Conservation (phyloP, 805 yeast species). For the Yarrowia sp. region DNA sequence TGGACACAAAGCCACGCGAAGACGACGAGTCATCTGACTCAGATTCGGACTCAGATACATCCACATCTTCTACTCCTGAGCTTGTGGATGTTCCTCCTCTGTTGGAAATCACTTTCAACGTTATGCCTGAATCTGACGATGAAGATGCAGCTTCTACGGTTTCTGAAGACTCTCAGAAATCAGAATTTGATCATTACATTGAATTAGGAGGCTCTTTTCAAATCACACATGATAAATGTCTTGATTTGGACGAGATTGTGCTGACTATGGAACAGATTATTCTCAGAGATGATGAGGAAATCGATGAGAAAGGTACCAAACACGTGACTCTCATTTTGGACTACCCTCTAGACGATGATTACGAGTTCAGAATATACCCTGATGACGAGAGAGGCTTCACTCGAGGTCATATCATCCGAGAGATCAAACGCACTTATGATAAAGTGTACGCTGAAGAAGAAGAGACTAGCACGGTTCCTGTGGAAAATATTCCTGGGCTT, state of each 20-base stretch:
- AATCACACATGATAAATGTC: not conserved
- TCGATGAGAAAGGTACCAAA: not conserved
- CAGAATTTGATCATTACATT: not conserved
- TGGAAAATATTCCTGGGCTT: not conserved
- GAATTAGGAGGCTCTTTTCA: not conserved
- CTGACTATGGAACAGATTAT: not conserved
- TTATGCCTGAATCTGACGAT: not conserved
- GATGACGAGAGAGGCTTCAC: not conserved
- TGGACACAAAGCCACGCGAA: no score
- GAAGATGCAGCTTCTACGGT: not conserved
- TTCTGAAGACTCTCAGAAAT: no score
- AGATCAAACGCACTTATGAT: not conserved
- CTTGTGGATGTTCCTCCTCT: not conserved
- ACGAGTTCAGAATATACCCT: not conserved
- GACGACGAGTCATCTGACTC: no score
- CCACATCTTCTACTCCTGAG: not conserved
- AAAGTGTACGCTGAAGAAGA: not conserved
- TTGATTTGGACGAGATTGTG: not conserved
- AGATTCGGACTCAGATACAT: not conserved
- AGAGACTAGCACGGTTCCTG: not conserved
- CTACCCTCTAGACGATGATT: not conserved
- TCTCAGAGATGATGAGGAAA: not conserved
- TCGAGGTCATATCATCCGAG: not conserved
- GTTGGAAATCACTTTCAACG: not conserved
- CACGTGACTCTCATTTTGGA: slow-evolving; percentile 1